Evolutionary conservation across 2,329 filamentous ascomycete species (phyloP), one percentile per base, ranked within the genome.

Genomic region (Ophiostoma ips): DNA sequence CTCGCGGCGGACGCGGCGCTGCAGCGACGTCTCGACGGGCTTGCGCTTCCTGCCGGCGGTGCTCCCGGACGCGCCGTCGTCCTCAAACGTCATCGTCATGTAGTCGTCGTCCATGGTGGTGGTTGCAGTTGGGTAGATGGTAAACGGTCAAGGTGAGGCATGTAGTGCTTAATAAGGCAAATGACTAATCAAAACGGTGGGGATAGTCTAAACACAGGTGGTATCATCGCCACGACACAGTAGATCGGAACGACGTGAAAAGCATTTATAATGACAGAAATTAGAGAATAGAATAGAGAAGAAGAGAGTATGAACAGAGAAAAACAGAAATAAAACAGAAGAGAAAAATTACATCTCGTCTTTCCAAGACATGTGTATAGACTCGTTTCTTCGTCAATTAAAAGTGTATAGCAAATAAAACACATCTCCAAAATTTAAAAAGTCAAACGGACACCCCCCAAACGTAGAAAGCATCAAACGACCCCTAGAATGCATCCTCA

Each of bases 31-130:
- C 58, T 77, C 72, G 12, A 58, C 43, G 7, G 38, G 15, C 18
- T 47, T 36, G 8, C 46, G 33, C 16, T 45, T 55, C 19, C 48
- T 46, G 13, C 30, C 44, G 36, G 11, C 24, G 41, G 31, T 9
- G 19, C 30, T 19, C 9, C 34, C 21, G 11, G 40, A 50, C 56
- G 59, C 63, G 68, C 71, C 60, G 67, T 75, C 62, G 28, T 94
- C 85, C 16, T 77, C 73, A 62, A 98, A 89, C 13, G 81, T 74
- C 90, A 98, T 96, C 59, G 83, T 87, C 84, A 98, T 94, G 72
- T 98, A 96, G 66, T 98, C 92, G 56, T 87, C 84, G 3, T 73
- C 71, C 15, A 13, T n/a, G 35, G n/a, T 51, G 24, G 2, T 30
- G 6, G 24, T 36, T 33, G 35, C 36, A 5, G 21, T n/a, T 31